Percentiles rank a stretch among this genome's conserved stretches.
phyloP scores from a whole-genome alignment of 1,284 basidiomycete species.

The Crocinoboletus sp. region DNA sequence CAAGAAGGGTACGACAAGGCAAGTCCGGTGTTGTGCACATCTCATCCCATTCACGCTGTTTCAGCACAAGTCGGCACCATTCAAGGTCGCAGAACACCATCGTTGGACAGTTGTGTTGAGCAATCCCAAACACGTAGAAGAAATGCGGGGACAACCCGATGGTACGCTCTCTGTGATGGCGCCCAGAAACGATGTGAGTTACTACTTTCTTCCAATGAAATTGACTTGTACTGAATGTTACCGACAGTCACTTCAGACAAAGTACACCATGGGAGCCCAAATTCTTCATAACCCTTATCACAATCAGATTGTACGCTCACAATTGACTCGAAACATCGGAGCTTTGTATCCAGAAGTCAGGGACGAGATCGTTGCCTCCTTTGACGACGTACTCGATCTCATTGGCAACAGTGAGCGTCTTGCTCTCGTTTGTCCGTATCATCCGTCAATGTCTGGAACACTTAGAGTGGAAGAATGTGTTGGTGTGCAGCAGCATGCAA shows the following conservation, averaged over 20 bases:
- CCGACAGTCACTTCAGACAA: conserved; percentile 17
- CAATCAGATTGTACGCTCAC: conserved; percentile 17
- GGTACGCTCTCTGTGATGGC: conserved; percentile 7
- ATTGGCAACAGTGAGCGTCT: background rate
- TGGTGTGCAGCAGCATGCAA: conserved; percentile 13
- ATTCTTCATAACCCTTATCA: conserved; percentile 29
- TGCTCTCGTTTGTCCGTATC: background rate
- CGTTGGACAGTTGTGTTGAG: conserved; percentile 34
- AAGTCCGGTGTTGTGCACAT: background rate
- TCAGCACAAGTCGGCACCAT: background rate
- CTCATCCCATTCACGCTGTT: background rate
- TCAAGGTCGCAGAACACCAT: background rate
- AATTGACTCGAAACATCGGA: conserved; percentile 31
- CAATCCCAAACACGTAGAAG: conserved; percentile 15
- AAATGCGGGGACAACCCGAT: background rate
- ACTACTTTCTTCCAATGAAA: background rate
- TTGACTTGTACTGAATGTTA: background rate
- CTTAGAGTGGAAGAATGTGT: conserved; percentile 31
- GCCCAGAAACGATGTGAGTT: conserved; percentile 33
- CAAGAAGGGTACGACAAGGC: too few species aligned
- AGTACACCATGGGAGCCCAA: conserved; percentile 28
- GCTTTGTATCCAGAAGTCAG: conserved; percentile 25
- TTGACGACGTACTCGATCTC: conserved; percentile 6
- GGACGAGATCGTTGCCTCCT: conserved; percentile 32
- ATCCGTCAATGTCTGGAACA: background rate